Evolutionary conservation across 116 monocot genomes (phyloP), one percentile per base, ranked within the genome.

Genomic region (Iris pallida): DNA sequence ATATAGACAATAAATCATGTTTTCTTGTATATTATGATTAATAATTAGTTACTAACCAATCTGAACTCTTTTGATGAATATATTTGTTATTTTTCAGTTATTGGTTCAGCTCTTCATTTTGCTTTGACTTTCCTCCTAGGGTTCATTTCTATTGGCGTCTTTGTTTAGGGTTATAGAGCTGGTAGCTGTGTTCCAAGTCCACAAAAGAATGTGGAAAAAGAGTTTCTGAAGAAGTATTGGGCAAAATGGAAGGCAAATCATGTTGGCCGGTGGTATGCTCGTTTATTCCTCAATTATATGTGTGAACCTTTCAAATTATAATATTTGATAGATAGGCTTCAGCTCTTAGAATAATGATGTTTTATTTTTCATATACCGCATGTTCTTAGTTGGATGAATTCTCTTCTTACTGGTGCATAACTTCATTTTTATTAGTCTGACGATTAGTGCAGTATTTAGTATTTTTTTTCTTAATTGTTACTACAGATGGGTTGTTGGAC

Each of bases 141-240:
- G 43, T 16, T 45, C 61, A 44, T 45, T 16, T 14, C 45, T 61
- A 61, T 10, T 30, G n/a, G n/a, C 57, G 15, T 68, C 8, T 69
- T 56, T 5, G 51, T 76, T 13, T 47, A 98, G 98, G 97, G 98
- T 20, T 98, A 98, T 84, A 85, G 85, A 65, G 93, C 93, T 74
- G 98, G 98, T 55, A 90, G 68, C 82, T 76, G 83, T 44, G 82
- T 98, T 76, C 93, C 98, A 43, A 93, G 93, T 71, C 90, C 93
- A 53, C 83, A 83, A 73, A 98, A 93, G 78, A 98, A 98, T 79
- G 93, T 98, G 9, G 98, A 98, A 68, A 98, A 88, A 64, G 98
- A 86, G 2, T 90, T 98, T 68, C 42, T 98, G 57, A 98, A 73
- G 57, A 92, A 85, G 64, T 97, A 92, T 72, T 97, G 97, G 97